These are phyloP conservation scores for Tricholoma flavovirens DNA, from an alignment of 768 basidiomycete genomes.

Conservation along the genomic window DNA sequence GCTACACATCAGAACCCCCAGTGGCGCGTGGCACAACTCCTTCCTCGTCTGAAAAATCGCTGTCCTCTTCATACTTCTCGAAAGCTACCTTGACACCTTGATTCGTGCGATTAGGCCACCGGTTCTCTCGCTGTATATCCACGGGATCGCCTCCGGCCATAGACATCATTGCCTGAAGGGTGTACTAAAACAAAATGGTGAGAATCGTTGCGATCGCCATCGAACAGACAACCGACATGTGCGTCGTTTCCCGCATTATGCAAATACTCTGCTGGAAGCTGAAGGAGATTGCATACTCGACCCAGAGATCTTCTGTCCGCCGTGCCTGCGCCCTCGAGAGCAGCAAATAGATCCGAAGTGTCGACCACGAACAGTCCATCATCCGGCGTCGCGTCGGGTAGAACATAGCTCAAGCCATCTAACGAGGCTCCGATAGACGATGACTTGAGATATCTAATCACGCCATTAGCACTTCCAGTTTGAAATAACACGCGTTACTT, in stretches of 20 bases:
- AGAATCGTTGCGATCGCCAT: constrained; percentile 1
- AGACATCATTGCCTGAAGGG: constrained; percentile 53
- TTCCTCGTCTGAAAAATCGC: constrained; percentile 42
- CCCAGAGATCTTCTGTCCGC: constrained; percentile 51
- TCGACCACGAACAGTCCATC: constrained; percentile 62
- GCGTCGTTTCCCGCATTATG: constrained; percentile 92
- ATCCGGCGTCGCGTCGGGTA: constrained; percentile 52
- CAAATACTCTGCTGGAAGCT: constrained; percentile 45
- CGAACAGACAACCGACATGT: constrained; percentile 42
- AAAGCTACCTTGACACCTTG: constrained; percentile 50
- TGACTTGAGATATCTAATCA: constrained; percentile 47
- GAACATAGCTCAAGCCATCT: constrained; percentile 41
- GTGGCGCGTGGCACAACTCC: constrained; percentile 24
- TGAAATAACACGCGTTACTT: constrained; percentile 2
- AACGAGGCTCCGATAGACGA: constrained; percentile 46
- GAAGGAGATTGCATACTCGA: constrained; percentile 57
- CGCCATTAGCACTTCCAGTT: neutral
- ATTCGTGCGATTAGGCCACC: constrained; percentile 66
- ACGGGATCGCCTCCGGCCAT: constrained; percentile 75
- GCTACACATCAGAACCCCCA: neutral
- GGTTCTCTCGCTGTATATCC: constrained; percentile 69
- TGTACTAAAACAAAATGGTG: constrained; percentile 45
- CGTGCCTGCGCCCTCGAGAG: constrained; percentile 56
- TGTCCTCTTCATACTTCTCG: constrained; percentile 54
- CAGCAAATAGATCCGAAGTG: constrained; percentile 70